A percentile compares a stretch with the other conserved stretches of the same genome.
Conservation (phyloP, 2,329 filamentous ascomycete genomes). For the Cryoendolithus antarcticus region DNA sequence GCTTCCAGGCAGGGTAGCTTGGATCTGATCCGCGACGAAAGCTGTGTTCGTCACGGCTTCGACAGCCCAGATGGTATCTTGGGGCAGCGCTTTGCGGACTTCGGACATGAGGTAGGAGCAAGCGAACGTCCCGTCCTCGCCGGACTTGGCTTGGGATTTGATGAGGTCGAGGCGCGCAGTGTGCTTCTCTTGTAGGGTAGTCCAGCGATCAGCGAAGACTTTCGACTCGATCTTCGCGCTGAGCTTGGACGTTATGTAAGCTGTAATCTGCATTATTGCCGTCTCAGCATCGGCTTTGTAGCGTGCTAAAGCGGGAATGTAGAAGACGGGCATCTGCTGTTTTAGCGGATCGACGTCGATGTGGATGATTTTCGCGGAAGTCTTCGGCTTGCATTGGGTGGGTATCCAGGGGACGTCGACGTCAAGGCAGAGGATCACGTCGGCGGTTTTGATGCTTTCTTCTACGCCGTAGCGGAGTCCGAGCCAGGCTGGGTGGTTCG, state of each 20-base stretch:
- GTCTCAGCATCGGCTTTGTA: slow-evolving; percentile 41
- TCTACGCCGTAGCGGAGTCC: slow-evolving; percentile 63
- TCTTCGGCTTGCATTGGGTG: slow-evolving; percentile 53
- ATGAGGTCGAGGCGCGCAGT: slow-evolving; percentile 48
- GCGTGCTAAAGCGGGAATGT: slow-evolving; percentile 40
- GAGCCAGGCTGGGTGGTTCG: slow-evolving; percentile 47
- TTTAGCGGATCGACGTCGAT: slow-evolving; percentile 57
- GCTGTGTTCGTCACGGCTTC: slow-evolving; percentile 65
- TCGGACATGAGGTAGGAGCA: slow-evolving; percentile 44
- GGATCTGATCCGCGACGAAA: slow-evolving; percentile 59
- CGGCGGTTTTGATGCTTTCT: slow-evolving; percentile 60
- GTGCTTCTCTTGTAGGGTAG: slow-evolving; percentile 46
- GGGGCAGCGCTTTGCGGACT: slow-evolving; percentile 45
- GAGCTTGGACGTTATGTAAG: slow-evolving; percentile 43
- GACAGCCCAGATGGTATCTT: slow-evolving; percentile 61
- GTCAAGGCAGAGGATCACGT: slow-evolving; percentile 74
- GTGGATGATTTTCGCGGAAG: slow-evolving; percentile 48
- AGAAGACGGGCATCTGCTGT: slow-evolving; percentile 47
- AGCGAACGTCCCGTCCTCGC: slow-evolving; percentile 50
- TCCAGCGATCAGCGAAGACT: slow-evolving; percentile 32
- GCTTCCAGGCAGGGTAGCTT: slow-evolving; percentile 53
- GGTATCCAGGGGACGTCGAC: slow-evolving; percentile 91
- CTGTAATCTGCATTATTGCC: slow-evolving; percentile 40
- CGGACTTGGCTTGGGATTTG: slow-evolving; percentile 43
- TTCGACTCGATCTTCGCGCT: slow-evolving; percentile 24